phyloP scores from a whole-genome alignment of 352 stramenopile genomes.

The Phytophthora europaea region DNA sequence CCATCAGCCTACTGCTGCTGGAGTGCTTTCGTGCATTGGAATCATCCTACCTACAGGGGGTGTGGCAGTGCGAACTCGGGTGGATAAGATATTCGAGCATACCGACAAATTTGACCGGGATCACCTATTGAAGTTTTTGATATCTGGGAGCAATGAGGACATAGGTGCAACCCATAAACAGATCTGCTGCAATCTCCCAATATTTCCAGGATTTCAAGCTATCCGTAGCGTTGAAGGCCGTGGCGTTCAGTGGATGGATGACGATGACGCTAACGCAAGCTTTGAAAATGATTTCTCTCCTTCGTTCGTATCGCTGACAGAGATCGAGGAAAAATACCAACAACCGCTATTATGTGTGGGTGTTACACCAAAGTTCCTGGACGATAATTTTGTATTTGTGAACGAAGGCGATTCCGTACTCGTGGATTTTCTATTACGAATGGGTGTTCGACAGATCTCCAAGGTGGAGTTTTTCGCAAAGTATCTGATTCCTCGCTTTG shows the following conservation, averaged over 20 bases:
- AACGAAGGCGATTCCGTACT: constrained; percentile 49
- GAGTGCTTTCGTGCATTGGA: constrained; percentile 60
- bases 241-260: constrained; percentile 37
- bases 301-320: constrained; percentile 43
- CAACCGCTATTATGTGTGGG: constrained; percentile 49
- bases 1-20: constrained; percentile 70
- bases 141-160: constrained; percentile 49
- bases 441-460: constrained; percentile 50
- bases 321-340: constrained; percentile 22
- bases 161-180: constrained; percentile 40
- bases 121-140: constrained; percentile 57
- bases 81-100: constrained; percentile 28
- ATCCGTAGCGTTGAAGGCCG: constrained; percentile 15
- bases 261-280: constrained; percentile 15
- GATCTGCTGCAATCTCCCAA: constrained; percentile 56
- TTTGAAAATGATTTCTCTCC: constrained; percentile 27
- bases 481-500: constrained; percentile 62
- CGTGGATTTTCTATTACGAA: constrained; percentile 36
- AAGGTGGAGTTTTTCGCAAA: constrained; percentile 64
- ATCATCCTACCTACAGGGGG: constrained; percentile 17
- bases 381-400: constrained; percentile 62
- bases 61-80: constrained; percentile 6
- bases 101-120: constrained; percentile 42
- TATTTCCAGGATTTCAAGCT: constrained; percentile 55
- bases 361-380: constrained; percentile 55